These are phyloP conservation scores for Cutaneotrichosporon spelunceum DNA, from an alignment of 1,284 basidiomycete genomes.

Conservation along the genomic window DNA sequence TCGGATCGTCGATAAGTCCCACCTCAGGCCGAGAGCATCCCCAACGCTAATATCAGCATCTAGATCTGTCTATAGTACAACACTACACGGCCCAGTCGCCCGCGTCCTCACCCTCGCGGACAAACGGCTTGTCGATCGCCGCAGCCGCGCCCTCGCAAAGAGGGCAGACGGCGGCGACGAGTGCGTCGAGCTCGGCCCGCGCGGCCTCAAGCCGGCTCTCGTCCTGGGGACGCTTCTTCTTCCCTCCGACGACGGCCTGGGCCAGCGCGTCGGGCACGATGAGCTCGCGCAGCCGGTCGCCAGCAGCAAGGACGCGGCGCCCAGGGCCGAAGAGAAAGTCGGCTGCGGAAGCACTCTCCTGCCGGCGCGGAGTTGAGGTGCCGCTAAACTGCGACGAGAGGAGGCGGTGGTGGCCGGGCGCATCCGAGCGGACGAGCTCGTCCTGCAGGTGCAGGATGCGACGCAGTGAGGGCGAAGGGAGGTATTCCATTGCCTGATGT, in stretches of 20 bases:
- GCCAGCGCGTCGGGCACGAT: constrained; percentile 89
- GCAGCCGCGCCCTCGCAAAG: constrained; percentile 81
- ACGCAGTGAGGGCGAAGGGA: constrained; percentile 73
- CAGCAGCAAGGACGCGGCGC: constrained; percentile 78
- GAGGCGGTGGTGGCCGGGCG: constrained; percentile 33
- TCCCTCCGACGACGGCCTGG: constrained; percentile 43
- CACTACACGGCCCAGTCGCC: constrained; percentile 71
- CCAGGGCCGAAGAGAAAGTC: constrained; percentile 51
- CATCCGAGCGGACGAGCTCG: constrained; percentile 65
- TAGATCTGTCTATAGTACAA: constrained; percentile 1
- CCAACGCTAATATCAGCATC: neutral
- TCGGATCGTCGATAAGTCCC: neutral
- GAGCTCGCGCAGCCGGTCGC: constrained; percentile 80
- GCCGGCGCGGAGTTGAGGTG: constrained; percentile 28
- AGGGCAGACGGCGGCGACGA: constrained; percentile 81
- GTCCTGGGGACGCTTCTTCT: constrained; percentile 53
- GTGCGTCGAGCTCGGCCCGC: constrained; percentile 75
- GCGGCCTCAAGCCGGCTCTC: constrained; percentile 58
- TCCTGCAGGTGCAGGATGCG: constrained; percentile 79
- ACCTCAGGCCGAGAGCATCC: neutral
- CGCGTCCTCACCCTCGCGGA: constrained; percentile 73
- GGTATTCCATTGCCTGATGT: constrained; percentile 77
- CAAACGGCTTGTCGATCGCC: constrained; percentile 80
- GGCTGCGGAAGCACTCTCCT: constrained; percentile 31
- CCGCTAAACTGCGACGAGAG: constrained; percentile 34